phyloP scores from a whole-genome alignment of 116 monocot species.

The Cymodocea nodosa region DNA sequence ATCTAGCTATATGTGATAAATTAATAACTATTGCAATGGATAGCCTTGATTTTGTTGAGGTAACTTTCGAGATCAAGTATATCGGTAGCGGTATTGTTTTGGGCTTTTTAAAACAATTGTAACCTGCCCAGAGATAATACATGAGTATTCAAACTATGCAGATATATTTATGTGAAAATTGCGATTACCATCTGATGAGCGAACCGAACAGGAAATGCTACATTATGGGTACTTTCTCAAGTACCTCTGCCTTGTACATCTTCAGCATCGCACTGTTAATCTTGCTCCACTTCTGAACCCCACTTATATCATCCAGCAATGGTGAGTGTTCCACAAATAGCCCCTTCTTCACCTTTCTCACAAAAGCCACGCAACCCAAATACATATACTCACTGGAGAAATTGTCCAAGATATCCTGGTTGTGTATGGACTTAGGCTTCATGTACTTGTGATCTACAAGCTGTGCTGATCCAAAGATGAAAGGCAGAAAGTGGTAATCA shows the following conservation, averaged over 20 bases:
- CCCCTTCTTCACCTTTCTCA: slow-evolving; percentile 95
- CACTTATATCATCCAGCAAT: slow-evolving; percentile 90
- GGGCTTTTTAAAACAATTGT: too few relatives aligned
- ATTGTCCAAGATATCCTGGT: slow-evolving; percentile 81
- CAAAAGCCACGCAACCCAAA: slow-evolving; percentile 51
- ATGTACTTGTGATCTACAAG: slow-evolving; percentile 94
- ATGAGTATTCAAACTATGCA: too few relatives aligned
- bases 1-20: too few relatives aligned
- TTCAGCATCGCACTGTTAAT: slow-evolving; percentile 85
- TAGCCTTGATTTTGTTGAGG: too few relatives aligned
- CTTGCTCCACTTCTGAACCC: slow-evolving; percentile 71
- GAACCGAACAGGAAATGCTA: slow-evolving; percentile 96
- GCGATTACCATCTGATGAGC: slow-evolving; percentile 67
- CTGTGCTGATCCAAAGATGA: slow-evolving; percentile 85
- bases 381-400: slow-evolving; percentile 85
- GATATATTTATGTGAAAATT: not conserved
- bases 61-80: too few relatives aligned
- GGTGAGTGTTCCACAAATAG: slow-evolving; percentile 88
- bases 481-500: slow-evolving; percentile 90
- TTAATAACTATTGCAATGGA: too few relatives aligned
- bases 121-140: too few relatives aligned
- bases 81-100: too few relatives aligned
- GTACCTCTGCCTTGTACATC: slow-evolving; percentile 98
- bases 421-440: slow-evolving; percentile 96
- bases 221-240: slow-evolving; percentile 99